Base-by-base conservation (phyloP, 192 early-diverging fungal genomes). In the Martensiomyces pterosporus region DNA sequence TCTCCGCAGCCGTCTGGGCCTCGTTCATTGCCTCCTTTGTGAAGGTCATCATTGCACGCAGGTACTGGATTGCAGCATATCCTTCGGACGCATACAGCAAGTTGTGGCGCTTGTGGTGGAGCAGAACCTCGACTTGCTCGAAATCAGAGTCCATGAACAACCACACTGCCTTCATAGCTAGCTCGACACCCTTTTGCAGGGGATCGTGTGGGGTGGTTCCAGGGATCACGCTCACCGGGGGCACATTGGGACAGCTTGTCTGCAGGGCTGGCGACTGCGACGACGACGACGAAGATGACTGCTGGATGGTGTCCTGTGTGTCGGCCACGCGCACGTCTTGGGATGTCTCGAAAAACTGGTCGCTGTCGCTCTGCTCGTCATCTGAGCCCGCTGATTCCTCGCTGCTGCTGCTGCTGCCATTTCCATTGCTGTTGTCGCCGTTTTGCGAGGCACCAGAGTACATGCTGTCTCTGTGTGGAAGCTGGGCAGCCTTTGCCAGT, bases 141-240 rank as follows among this genome's bases (percentile, higher is more conserved):
- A 94, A 85, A 33, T 76, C 71, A 0, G 86, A 89, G 57, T 89
- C 79, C 24, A 94, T 54, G 57, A 94, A 92, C 29, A 89, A 58
- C 52, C 86, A 83, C 32, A 94, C 55, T 0, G 81, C 82, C 8
- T 67, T 52, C 48, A 41, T 82, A 64, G 39, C 86, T 51, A 29
- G 52, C 41, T 27, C 85, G 49, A 64, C 48, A 16, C 91, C 91
- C 22, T 57, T 37, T 45, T 79, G 70, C 48, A 85, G 55, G 36
- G 66, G 69, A 33, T 66, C 67, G 12, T 64, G 56, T 24, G 71
- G 49, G 15, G 9, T 53, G 22, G 58, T 61, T 3, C 49, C 58
- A 38, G 54, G 32, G 17, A 69, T 60, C 9, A 12, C 23, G 44
- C 55, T 48, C 14, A 49, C 55, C 37, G 17, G 15, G 10, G 47